phyloP scores from a whole-genome alignment of 768 basidiomycete species.

The Daedaleopsis sinensis region DNA sequence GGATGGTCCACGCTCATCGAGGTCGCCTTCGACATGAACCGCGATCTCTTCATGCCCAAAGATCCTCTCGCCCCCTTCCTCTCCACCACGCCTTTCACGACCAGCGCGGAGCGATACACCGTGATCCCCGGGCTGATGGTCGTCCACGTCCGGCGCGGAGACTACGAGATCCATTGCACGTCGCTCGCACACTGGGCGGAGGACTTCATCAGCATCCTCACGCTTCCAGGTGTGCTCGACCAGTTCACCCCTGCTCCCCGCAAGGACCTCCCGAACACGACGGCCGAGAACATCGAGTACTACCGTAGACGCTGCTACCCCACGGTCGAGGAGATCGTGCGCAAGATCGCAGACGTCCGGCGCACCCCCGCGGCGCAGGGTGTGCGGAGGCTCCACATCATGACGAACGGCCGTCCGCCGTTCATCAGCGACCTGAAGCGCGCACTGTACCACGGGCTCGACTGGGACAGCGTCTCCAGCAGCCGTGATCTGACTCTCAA shows the following conservation, averaged over 20 bases:
- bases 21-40: constrained; percentile 35
- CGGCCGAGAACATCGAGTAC: constrained; percentile 25
- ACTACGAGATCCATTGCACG: constrained; percentile 13
- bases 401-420: constrained; percentile 61
- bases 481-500: constrained; percentile 56
- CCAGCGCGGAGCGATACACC: constrained; percentile 10
- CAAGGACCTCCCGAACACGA: background rate
- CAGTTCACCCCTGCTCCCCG: constrained; percentile 34
- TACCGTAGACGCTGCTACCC: constrained; percentile 59
- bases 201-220: constrained; percentile 52
- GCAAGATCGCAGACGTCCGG: constrained; percentile 38
- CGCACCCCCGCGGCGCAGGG: constrained; percentile 20
- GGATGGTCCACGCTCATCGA: constrained; percentile 55
- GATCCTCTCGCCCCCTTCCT: background rate
- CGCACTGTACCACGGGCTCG: constrained; percentile 38
- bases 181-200: constrained; percentile 36
- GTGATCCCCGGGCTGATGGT: constrained; percentile 16
- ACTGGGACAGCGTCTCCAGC: constrained; percentile 53
- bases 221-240: constrained; percentile 52
- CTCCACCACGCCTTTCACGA: constrained; percentile 8
- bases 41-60: constrained; percentile 8
- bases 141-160: constrained; percentile 15
- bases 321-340: constrained; percentile 48
- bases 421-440: constrained; percentile 52
- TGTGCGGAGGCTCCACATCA: constrained; percentile 55